Evolutionary conservation across 345 rosid species (phyloP), one percentile per base, ranked within the genome.

Genomic region (Gossypium turneri): DNA sequence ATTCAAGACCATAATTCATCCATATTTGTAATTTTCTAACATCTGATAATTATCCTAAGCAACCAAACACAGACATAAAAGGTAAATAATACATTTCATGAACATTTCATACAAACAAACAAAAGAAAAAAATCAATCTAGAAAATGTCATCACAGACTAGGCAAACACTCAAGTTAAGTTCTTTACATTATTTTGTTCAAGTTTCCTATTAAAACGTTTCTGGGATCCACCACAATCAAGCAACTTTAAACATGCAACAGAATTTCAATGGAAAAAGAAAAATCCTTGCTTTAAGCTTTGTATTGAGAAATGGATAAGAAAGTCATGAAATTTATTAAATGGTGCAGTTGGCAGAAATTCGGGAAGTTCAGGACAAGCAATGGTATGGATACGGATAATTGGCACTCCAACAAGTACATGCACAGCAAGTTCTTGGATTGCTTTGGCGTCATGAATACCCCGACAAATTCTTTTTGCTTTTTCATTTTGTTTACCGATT

Each of bases 311-410:
- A 29, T 17, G 58, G 13, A 41, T 67, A 62, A 29, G 62, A 12
- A 5, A 55, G 79, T 85, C 10, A 81, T 65, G 56, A 45, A 58
- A 15, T 48, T 44, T 52, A 27, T 27, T 51, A 29, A 45, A 41
- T 77, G 80, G 81, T 52, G 61, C 88, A 85, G 92, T 74, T 90
- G 78, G 90, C 90, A 20, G 90, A 90, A 80, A 81, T 88, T 88
- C 75, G 9, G 67, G 67, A 58, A 62, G 66, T 76, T 20, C 81
- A 83, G 67, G 87, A 82, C n/a, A 77, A 56, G 2, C n/a, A 70
- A 1, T 88, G 94, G 82, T 73, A 9, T 87, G 94, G 90, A 72
- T 79, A 0, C 87, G 91, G 9, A 81, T 75, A 55, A 90, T 90
- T 34, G 85, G 79, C 76, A 88, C 92, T 12, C 92, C 92, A 25